phyloP scores from a whole-genome alignment of 1,284 basidiomycete species.

The Ceratobasidium sp. region DNA sequence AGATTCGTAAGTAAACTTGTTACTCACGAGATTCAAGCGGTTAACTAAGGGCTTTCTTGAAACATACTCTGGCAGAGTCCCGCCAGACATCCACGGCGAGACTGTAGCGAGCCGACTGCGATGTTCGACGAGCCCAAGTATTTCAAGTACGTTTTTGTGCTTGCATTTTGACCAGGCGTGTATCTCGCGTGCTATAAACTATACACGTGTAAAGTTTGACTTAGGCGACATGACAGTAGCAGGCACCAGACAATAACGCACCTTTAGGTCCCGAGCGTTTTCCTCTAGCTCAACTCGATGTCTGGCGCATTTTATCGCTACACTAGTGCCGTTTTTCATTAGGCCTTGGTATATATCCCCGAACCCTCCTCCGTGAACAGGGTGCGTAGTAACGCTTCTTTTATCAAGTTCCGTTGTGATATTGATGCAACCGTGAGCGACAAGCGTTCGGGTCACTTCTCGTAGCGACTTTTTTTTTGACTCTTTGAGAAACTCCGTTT shows the following conservation, averaged over 20 bases:
- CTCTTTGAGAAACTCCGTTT: no score
- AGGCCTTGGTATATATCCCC: neutral
- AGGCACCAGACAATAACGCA: no score
- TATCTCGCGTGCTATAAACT: slow-evolving; percentile 16
- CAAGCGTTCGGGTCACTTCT: neutral
- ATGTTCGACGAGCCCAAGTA: neutral
- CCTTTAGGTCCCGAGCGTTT: no score
- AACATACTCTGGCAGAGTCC: neutral
- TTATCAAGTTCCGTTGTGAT: neutral
- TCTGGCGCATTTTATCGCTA: neutral
- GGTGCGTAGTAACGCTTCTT: neutral
- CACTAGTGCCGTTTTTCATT: neutral
- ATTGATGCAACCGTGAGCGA: neutral
- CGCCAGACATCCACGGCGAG: slow-evolving; percentile 23
- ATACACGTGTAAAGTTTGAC: no score
- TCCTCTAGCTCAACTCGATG: no score
- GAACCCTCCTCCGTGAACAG: neutral
- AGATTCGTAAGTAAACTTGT: no score
- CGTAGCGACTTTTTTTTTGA: neutral
- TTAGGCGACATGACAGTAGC: no score
- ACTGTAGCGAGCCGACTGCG: slow-evolving; percentile 20
- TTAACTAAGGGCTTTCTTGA: neutral
- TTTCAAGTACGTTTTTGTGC: neutral
- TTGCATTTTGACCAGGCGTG: slow-evolving; percentile 38
- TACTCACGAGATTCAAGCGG: no score